These are phyloP conservation scores for Penicillium sp. DNA, from an alignment of 2,329 filamentous ascomycete genomes.

Conservation along the genomic window DNA sequence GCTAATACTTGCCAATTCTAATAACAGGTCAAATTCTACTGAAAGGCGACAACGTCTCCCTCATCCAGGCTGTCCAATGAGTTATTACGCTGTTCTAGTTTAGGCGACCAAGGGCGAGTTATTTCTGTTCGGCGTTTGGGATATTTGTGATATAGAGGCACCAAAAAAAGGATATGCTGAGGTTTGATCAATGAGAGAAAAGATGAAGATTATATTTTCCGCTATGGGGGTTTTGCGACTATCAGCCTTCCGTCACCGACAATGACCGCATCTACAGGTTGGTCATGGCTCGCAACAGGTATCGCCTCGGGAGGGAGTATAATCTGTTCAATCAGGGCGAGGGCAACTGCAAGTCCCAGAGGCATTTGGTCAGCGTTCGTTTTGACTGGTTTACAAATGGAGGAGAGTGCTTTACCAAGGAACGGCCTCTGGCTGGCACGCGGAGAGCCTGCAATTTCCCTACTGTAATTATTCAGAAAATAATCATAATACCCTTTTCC, in stretches of 20 bases:
- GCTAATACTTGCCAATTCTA: conserved; percentile 11
- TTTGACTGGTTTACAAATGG: not conserved
- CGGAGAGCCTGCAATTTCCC: conserved; percentile 32
- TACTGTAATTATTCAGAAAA: conserved; percentile 74
- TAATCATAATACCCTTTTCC: conserved; percentile 97
- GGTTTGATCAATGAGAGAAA: conserved; percentile 12
- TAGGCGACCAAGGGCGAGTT: not conserved
- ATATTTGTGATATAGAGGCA: conserved; percentile 15
- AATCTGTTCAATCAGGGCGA: conserved; percentile 83
- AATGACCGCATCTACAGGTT: conserved; percentile 72
- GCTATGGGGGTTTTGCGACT: conserved; percentile 23
- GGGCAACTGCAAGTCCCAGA: conserved; percentile 55
- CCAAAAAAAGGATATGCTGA: conserved; percentile 16
- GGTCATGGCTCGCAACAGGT: conserved; percentile 73
- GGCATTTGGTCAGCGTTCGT: conserved; percentile 14
- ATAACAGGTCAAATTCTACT: conserved; percentile 72
- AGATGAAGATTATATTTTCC: conserved; percentile 16
- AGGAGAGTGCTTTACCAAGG: conserved; percentile 48
- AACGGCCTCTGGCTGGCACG: conserved; percentile 48
- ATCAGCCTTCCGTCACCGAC: conserved; percentile 64
- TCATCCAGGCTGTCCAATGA: conserved; percentile 61
- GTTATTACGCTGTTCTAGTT: not conserved
- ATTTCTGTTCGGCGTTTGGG: conserved; percentile 16
- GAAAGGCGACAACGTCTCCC: conserved; percentile 82
- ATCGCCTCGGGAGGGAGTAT: conserved; percentile 63